Conservation (phyloP, 1,284 basidiomycete genomes). For the Austroboletus niveus region DNA sequence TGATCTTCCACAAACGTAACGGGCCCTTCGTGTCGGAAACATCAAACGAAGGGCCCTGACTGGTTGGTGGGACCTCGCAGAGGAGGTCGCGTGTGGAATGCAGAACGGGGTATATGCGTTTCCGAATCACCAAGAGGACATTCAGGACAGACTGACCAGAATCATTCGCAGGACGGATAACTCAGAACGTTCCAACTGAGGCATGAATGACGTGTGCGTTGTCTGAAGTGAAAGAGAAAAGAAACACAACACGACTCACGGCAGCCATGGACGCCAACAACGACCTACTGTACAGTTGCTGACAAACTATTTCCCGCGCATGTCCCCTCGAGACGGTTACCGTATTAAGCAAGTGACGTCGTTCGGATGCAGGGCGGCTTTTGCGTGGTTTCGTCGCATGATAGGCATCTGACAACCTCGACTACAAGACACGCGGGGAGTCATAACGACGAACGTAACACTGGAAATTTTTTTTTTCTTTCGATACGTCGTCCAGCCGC, state of each 20-base stretch:
- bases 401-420: constrained; percentile 16
- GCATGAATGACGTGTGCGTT: too few relatives aligned
- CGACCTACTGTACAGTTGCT: constrained; percentile 16
- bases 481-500: too few relatives aligned
- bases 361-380: constrained; percentile 5
- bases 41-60: constrained; percentile 47
- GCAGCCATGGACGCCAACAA: too few relatives aligned
- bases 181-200: too few relatives aligned
- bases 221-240: background rate
- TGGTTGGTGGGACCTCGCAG: constrained; percentile 41
- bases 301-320: constrained; percentile 23
- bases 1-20: constrained; percentile 60
- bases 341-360: constrained; percentile 21
- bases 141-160: background rate
- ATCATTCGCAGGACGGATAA: too few relatives aligned
- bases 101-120: background rate
- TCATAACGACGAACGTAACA: too few relatives aligned
- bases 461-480: too few relatives aligned
- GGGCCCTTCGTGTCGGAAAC: constrained; percentile 39
- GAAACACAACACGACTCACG: background rate
- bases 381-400: too few relatives aligned
- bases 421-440: too few relatives aligned
- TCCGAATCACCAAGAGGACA: background rate
- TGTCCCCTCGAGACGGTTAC: background rate
- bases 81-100: too few relatives aligned